These are phyloP conservation scores for Uronychia setigera DNA, from an alignment of 73 alveolate genomes.

Conservation along the genomic window DNA sequence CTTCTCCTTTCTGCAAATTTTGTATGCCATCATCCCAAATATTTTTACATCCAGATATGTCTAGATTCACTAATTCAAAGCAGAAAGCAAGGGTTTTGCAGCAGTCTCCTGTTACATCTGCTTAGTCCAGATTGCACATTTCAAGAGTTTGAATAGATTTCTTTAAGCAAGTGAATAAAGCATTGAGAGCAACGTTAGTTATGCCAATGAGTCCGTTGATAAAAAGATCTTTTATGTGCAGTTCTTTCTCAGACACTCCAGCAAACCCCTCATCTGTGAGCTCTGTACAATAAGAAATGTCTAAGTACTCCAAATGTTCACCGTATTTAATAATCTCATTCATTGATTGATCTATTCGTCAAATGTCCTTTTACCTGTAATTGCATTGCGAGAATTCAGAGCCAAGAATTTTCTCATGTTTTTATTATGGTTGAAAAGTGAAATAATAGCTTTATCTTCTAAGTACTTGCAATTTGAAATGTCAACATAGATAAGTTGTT, in stretches of 20 bases:
- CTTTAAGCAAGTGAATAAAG: constrained; percentile 3
- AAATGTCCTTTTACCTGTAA: constrained; percentile 25
- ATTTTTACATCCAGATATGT: constrained; percentile 45
- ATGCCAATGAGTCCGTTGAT: constrained; percentile 21
- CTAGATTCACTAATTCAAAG: constrained; percentile 47
- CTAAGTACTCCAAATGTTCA: constrained; percentile 22
- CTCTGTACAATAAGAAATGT: constrained; percentile 31
- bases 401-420: constrained; percentile 40
- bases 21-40: constrained; percentile 50
- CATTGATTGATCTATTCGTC: constrained; percentile 13
- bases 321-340: constrained; percentile 5
- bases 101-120: constrained; percentile 33
- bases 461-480: constrained; percentile 49
- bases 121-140: constrained; percentile 35
- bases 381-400: constrained; percentile 32
- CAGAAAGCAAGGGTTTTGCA: constrained; percentile 44
- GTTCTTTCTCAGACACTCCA: constrained; percentile 13
- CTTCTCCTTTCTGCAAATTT: constrained; percentile 23
- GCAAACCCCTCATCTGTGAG: constrained; percentile 59
- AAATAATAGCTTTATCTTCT: constrained; percentile 17
- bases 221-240: constrained; percentile 24
- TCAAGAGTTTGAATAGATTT: constrained; percentile 22
- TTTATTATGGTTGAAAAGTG: constrained; percentile 26
- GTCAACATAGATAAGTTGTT: constrained; percentile 34
- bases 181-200: constrained; percentile 13